phyloP scores from a whole-genome alignment of 2,329 filamentous ascomycete genomes.

The Purpureocillium lavendulum region DNA sequence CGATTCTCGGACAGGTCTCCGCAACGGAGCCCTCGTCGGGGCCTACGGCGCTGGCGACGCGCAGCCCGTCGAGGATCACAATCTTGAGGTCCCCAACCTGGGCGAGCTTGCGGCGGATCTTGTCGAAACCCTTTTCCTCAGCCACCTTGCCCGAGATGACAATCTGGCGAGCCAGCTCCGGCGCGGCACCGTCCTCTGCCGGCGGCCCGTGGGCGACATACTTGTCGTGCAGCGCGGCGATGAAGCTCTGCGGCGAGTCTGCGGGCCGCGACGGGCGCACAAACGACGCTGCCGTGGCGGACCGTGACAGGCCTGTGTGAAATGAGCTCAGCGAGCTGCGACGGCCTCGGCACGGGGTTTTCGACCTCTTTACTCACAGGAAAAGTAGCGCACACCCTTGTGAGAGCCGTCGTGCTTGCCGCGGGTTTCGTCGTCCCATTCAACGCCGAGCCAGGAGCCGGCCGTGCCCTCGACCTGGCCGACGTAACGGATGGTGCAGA shows the following conservation, averaged over 20 bases:
- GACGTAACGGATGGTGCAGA: conserved; percentile 80
- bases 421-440: conserved; percentile 84
- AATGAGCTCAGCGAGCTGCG: background rate
- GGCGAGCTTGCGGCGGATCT: conserved; percentile 74
- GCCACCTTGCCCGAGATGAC: conserved; percentile 72
- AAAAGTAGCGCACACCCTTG: conserved; percentile 72
- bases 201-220: conserved; percentile 56
- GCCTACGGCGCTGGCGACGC: conserved; percentile 38
- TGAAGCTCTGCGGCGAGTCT: conserved; percentile 63
- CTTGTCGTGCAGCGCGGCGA: conserved; percentile 73
- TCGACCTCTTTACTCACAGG: conserved; percentile 44
- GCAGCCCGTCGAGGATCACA: conserved; percentile 72
- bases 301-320: conserved; percentile 46
- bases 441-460: conserved; percentile 83
- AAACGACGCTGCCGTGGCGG: conserved; percentile 74
- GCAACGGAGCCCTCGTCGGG: conserved; percentile 29
- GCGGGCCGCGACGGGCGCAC: conserved; percentile 66
- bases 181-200: conserved; percentile 22
- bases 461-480: conserved; percentile 68
- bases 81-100: conserved; percentile 69
- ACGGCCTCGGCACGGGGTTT: background rate
- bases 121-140: conserved; percentile 92
- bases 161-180: conserved; percentile 35
- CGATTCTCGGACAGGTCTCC: conserved; percentile 55
- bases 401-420: conserved; percentile 89